Evolutionary conservation across 331 rosid species (phyloP).

Genomic region (Pyrus hybrid): DNA sequence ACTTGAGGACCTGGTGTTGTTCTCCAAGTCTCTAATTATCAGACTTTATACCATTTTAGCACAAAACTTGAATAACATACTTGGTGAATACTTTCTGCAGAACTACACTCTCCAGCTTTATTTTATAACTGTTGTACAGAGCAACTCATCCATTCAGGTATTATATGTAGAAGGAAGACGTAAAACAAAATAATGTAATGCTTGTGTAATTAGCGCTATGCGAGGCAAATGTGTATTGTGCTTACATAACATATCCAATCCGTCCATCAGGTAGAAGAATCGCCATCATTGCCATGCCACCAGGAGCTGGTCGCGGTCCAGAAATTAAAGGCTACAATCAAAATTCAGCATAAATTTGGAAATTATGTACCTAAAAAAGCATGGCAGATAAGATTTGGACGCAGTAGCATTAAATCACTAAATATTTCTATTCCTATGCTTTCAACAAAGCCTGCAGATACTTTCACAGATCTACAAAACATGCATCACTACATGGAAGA

Average conservation of each 20-base stretch:
- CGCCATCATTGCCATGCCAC: conserved; percentile 97
- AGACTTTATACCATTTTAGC: background rate
- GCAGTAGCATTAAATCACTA: background rate
- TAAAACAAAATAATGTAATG: background rate
- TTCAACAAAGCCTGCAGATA: background rate
- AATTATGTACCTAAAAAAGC: background rate
- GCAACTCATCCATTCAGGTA: no score
- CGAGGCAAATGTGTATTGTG: conserved; percentile 7
- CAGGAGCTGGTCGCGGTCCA: conserved; percentile 76
- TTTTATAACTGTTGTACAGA: background rate
- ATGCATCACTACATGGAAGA: background rate
- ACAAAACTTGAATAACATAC: background rate
- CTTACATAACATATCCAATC: conserved; percentile 96
- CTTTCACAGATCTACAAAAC: background rate
- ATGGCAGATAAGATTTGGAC: background rate
- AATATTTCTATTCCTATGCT: background rate
- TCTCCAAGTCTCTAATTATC: background rate
- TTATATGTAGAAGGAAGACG: background rate
- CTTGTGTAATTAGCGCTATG: background rate
- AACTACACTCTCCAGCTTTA: background rate
- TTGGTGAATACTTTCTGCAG: background rate
- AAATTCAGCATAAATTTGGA: background rate
- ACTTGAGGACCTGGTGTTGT: no score
- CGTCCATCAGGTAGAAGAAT: conserved; percentile 97
- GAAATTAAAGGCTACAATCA: conserved; percentile 66